phyloP scores from a whole-genome alignment of 768 basidiomycete species.

The Harrya chromipes region DNA sequence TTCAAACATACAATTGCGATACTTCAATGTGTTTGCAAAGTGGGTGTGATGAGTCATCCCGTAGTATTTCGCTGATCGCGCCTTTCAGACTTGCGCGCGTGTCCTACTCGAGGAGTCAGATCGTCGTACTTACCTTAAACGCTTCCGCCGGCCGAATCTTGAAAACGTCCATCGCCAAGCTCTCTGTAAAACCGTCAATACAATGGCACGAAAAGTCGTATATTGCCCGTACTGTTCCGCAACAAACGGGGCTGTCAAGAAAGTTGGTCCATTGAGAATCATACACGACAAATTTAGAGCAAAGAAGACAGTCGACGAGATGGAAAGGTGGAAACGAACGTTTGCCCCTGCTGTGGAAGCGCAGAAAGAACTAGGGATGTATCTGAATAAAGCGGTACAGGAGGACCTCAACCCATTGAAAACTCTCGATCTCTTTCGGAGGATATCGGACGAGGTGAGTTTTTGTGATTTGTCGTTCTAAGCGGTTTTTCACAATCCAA shows the following conservation, averaged over 20 bases:
- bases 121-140: slow-evolving; percentile 76
- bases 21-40: slow-evolving; percentile 97
- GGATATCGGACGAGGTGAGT: slow-evolving; percentile 86
- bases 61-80: not conserved
- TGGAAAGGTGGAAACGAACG: slow-evolving; percentile 82
- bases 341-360: slow-evolving; percentile 81
- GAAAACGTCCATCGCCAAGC: slow-evolving; percentile 90
- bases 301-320: slow-evolving; percentile 86
- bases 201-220: slow-evolving; percentile 82
- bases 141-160: slow-evolving; percentile 86
- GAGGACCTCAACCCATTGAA: slow-evolving; percentile 96
- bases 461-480: not conserved
- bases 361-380: slow-evolving; percentile 81
- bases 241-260: slow-evolving; percentile 95
- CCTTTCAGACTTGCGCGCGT: slow-evolving; percentile 76
- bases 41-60: slow-evolving; percentile 25
- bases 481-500: slow-evolving; percentile 1
- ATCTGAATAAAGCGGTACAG: slow-evolving; percentile 81
- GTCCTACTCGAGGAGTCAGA: slow-evolving; percentile 88
- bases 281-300: slow-evolving; percentile 97
- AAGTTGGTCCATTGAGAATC: slow-evolving; percentile 91
- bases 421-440: slow-evolving; percentile 86
- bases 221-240: slow-evolving; percentile 93
- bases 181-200: slow-evolving; percentile 81
- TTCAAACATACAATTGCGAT: slow-evolving; percentile 94